Evolutionary conservation across 306 rosid species (phyloP), one percentile per base, ranked within the genome.

Genomic region (Rubus parviflorus): DNA sequence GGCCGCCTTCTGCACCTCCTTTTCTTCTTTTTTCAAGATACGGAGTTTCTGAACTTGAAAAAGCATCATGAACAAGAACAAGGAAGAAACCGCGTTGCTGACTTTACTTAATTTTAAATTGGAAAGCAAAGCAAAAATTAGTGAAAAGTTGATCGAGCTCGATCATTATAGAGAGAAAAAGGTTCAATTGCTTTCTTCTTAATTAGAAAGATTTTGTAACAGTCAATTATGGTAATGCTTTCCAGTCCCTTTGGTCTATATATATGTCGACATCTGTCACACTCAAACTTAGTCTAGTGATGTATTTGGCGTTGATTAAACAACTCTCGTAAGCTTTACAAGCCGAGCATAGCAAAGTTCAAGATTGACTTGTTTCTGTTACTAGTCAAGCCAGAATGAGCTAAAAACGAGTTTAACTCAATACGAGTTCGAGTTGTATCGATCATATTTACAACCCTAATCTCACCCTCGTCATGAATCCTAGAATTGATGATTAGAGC

Each of bases 71-170:
- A 52, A 41, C 75, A 25, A 19, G 61, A 30, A 30, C 35, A 30
- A 30, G 73, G 16, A 81, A 77, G 88, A 87, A 84, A 84, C 89
- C 88, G 88, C 88, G 88, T 89, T 65, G 78, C 84, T 64, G 87
- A 80, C 70, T 74, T 70, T 62, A 19, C 45, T 77, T 75, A 73
- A 41, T 19, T 65, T 65, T 35, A 63, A 40, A 14, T 46, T 53
- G 71, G 11, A 23, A 54, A 52, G 66, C 17, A 58, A 47, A 53
- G 43, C 68, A 57, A 41, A 38, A 3, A 10, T 40, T 11, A 40
- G 25, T 7, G 23, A n/a, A 64, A 77, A 80, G 77, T 60, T 69
- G n/a, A n/a, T n/a, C n/a, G 8, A 75, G 53, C 8, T 6, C 20
- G n/a, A n/a, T 23, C 20, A 62, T 61, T 5, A 80, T 63, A 52